Evolutionary conservation across 2,329 filamentous ascomycete genomes (phyloP).

Genomic region (Penicillium sp.): DNA sequence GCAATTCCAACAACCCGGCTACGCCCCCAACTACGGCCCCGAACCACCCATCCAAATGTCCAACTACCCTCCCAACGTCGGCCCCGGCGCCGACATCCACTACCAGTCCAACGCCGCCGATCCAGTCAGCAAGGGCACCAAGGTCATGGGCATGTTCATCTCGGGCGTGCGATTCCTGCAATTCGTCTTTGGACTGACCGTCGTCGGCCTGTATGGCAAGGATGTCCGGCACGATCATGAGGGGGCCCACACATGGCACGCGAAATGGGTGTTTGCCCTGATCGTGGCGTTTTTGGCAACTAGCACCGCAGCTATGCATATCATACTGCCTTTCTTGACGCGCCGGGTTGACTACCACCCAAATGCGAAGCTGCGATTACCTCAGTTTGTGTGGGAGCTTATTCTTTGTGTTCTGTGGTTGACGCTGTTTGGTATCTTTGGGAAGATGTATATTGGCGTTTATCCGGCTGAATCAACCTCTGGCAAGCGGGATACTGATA

Average conservation of each 20-base stretch:
- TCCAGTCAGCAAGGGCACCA: constrained; percentile 12
- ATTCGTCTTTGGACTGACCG: constrained; percentile 73
- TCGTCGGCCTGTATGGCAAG: constrained; percentile 75
- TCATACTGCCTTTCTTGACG: constrained; percentile 58
- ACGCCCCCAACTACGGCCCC: constrained; percentile 13
- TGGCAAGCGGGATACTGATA: constrained; percentile 53
- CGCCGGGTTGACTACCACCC: constrained; percentile 18
- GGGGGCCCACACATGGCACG: constrained; percentile 56
- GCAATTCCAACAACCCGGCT: constrained; percentile 18
- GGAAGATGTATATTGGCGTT: constrained; percentile 73
- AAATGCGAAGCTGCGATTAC: constrained; percentile 40
- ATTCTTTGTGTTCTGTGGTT: constrained; percentile 78
- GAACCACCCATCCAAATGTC: constrained; percentile 20
- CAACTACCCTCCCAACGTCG: constrained; percentile 22
- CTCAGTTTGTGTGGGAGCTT: constrained; percentile 67
- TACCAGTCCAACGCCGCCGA: constrained; percentile 13
- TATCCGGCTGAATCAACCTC: constrained; percentile 45
- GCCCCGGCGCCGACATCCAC: constrained; percentile 18
- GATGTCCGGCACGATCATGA: constrained; percentile 57
- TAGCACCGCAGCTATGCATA: constrained; percentile 65
- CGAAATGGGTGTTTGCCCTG: constrained; percentile 79
- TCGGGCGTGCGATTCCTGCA: constrained; percentile 69
- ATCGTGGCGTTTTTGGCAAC: constrained; percentile 68
- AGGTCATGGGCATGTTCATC: constrained; percentile 21
- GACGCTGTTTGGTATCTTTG: constrained; percentile 81